Percentiles rank a stretch among this genome's conserved stretches.
phyloP scores from a whole-genome alignment of 768 basidiomycete genomes.

The Myochromella boudieri region DNA sequence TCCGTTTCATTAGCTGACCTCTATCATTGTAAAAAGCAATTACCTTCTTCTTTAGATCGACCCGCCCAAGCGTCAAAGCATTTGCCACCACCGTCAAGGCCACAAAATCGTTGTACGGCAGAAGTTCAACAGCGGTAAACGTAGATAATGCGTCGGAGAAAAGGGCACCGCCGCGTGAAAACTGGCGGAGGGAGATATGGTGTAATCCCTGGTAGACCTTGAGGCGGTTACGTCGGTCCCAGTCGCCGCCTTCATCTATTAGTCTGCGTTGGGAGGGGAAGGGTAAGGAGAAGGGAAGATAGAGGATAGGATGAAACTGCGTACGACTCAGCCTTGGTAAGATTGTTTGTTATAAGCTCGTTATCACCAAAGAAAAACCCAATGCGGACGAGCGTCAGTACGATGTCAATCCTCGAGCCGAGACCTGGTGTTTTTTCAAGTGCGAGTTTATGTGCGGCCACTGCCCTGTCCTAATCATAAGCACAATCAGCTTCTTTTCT shows the following conservation, averaged over 20 bases:
- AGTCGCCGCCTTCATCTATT: conserved; percentile 95
- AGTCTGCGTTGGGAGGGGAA: conserved; percentile 47
- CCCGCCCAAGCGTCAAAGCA: conserved; percentile 71
- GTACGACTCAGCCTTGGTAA: conserved; percentile 80
- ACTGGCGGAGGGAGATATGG: conserved; percentile 85
- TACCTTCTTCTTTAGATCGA: conserved; percentile 92
- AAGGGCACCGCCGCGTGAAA: conserved; percentile 82
- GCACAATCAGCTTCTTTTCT: neutral
- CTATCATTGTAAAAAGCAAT: neutral
- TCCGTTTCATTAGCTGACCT: neutral
- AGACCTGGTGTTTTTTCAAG: conserved; percentile 91
- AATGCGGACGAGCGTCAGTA: conserved; percentile 83
- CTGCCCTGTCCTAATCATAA: conserved; percentile 67
- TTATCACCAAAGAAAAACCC: conserved; percentile 89
- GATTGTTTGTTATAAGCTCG: conserved; percentile 64
- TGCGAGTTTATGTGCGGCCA: conserved; percentile 80
- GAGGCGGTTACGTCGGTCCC: conserved; percentile 94
- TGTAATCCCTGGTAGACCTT: conserved; percentile 95
- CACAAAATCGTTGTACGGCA: conserved; percentile 90
- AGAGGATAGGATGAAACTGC: conserved; percentile 24
- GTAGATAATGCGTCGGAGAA: conserved; percentile 91
- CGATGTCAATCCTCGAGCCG: conserved; percentile 91
- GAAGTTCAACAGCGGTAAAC: conserved; percentile 89
- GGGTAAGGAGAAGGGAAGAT: neutral
- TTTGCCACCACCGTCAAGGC: conserved; percentile 80